Percentiles rank a stretch among this genome's conserved stretches.
phyloP scores from a whole-genome alignment of 176 grass and related monocot genomes.

The Puccinellia tenuiflora region DNA sequence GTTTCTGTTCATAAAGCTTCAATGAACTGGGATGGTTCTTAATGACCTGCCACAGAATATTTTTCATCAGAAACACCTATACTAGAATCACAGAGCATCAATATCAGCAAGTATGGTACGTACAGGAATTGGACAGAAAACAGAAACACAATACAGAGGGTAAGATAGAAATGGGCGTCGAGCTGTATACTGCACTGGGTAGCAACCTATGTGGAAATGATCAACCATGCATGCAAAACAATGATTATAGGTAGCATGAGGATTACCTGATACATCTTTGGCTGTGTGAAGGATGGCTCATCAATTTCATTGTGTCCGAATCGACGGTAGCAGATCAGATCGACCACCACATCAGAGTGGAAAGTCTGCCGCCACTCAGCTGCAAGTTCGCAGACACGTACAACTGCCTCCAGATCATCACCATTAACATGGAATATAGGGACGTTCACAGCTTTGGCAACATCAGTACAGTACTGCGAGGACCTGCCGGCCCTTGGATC shows the following conservation, averaged over 20 bases:
- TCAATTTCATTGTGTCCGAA: constrained; percentile 98
- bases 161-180: neutral
- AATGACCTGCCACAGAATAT: constrained; percentile 62
- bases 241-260: neutral
- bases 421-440: constrained; percentile 96
- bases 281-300: constrained; percentile 96
- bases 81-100: neutral
- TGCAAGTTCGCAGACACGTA: constrained; percentile 78
- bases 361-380: constrained; percentile 94
- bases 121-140: neutral
- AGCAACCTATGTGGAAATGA: neutral
- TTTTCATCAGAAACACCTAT: neutral
- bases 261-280: constrained; percentile 92
- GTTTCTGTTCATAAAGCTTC: constrained; percentile 81
- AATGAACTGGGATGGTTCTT: constrained; percentile 76
- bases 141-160: neutral
- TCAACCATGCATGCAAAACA: neutral
- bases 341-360: constrained; percentile 88
- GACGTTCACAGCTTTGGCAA: constrained; percentile 56
- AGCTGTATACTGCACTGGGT: neutral
- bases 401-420: constrained; percentile 91
- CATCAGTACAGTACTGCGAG: constrained; percentile 74
- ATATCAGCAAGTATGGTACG: neutral
- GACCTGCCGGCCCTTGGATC: constrained; percentile 68
- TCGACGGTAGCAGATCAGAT: constrained; percentile 84